Conservation (phyloP, 768 basidiomycete genomes). For the Cyclocybe cylindracea region DNA sequence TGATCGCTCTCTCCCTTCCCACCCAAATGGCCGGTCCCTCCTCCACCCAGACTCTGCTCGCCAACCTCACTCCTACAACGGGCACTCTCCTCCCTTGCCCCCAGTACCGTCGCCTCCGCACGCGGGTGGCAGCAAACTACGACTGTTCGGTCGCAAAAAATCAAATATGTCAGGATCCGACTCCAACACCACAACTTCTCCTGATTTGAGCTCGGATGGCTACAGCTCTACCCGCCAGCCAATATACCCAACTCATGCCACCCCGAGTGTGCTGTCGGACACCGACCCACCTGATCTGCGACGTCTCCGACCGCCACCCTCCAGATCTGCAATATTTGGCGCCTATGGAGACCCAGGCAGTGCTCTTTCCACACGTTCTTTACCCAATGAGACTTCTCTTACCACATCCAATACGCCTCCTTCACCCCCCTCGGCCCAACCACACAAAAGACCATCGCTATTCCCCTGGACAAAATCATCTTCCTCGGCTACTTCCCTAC, state of each 20-base stretch:
- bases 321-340: slow-evolving; percentile 65
- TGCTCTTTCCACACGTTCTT: slow-evolving; percentile 63
- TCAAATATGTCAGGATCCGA: slow-evolving; percentile 13
- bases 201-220: slow-evolving; percentile 15
- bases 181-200: slow-evolving; percentile 10
- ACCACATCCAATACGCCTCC: slow-evolving; percentile 26
- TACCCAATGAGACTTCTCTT: slow-evolving; percentile 42
- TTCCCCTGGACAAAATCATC: slow-evolving; percentile 34
- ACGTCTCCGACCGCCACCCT: slow-evolving; percentile 56
- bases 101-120: slow-evolving; percentile 21
- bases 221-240: slow-evolving; percentile 32
- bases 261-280: slow-evolving; percentile 43
- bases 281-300: slow-evolving; percentile 41
- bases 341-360: slow-evolving; percentile 52
- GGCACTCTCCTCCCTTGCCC: slow-evolving; percentile 22
- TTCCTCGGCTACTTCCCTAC: slow-evolving; percentile 30
- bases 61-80: slow-evolving; percentile 15
- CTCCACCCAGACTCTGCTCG: slow-evolving; percentile 24
- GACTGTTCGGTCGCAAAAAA: slow-evolving; percentile 42
- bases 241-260: slow-evolving; percentile 28
- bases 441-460: slow-evolving; percentile 28
- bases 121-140: slow-evolving; percentile 30
- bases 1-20: slow-evolving; percentile 33
- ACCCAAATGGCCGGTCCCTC: slow-evolving; percentile 30
- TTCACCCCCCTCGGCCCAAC: slow-evolving; percentile 30